phyloP scores from a whole-genome alignment of 805 yeast species.

The Dipodascus geniculatus region DNA sequence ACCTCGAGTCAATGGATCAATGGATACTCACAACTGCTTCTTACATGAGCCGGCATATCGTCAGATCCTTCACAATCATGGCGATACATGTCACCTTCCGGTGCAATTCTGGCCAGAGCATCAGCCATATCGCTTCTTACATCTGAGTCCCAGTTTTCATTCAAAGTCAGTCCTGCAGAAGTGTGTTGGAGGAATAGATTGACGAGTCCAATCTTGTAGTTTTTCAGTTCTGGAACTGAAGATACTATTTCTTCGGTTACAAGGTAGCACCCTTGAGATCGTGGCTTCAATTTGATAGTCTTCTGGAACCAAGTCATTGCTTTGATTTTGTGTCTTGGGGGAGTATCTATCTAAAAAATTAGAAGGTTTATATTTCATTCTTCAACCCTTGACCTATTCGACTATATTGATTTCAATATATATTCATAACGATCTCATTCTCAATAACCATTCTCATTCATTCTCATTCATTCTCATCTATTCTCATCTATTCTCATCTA shows the following conservation, averaged over 20 bases:
- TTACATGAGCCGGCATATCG: constrained; percentile 77
- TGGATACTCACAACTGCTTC: constrained; percentile 28
- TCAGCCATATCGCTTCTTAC: constrained; percentile 59
- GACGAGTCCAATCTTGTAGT: constrained; percentile 50
- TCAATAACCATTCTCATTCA: no score
- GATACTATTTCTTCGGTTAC: constrained; percentile 53
- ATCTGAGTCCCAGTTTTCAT: constrained; percentile 74
- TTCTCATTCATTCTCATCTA: no score
- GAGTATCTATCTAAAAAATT: no score
- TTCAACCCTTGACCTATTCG: no score
- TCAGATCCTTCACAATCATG: constrained; percentile 70
- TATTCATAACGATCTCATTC: no score
- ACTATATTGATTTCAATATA: no score
- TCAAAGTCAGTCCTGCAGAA: constrained; percentile 63
- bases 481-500: no score
- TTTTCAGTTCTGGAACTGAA: constrained; percentile 46
- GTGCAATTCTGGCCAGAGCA: constrained; percentile 53
- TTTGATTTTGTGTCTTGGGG: not conserved
- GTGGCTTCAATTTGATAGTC: constrained; percentile 41
- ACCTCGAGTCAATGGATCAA: no score
- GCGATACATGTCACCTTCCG: constrained; percentile 45
- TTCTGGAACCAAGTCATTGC: constrained; percentile 42
- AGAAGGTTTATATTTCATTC: no score
- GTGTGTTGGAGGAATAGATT: constrained; percentile 69
- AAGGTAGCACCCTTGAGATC: constrained; percentile 57